Conservation (phyloP, 345 rosid genomes). For the Syzygium oleosum region DNA sequence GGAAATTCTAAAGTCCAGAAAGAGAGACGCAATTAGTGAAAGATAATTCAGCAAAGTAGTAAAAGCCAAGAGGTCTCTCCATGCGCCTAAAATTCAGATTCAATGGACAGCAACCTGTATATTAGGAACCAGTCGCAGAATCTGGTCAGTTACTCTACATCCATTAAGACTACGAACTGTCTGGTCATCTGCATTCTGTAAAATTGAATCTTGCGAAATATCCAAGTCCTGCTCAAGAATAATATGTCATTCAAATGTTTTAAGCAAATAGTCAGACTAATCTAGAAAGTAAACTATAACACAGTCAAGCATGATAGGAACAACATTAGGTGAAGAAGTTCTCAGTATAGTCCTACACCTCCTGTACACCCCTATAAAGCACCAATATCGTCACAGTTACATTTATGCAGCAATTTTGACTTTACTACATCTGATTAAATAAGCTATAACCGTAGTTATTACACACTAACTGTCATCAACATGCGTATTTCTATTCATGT, state of each 20-base stretch:
- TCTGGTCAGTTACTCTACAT: slow-evolving; percentile 98
- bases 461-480: not conserved
- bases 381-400: not conserved
- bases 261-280: not conserved
- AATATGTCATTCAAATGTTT: not conserved
- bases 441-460: not conserved
- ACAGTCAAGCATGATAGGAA: not conserved
- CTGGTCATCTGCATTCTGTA: slow-evolving; percentile 90
- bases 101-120: slow-evolving; percentile 47
- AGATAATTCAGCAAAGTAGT: not conserved
- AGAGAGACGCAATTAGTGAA: slow-evolving; percentile 10
- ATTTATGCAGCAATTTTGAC: not conserved
- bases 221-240: slow-evolving; percentile 63
- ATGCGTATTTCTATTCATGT: not conserved
- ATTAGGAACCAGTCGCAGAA: slow-evolving; percentile 92
- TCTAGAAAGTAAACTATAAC: not conserved
- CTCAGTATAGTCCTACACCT: not conserved
- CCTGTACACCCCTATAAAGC: not conserved
- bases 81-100: not conserved
- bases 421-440: not conserved
- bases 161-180: slow-evolving; percentile 98
- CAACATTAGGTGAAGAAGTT: not conserved
- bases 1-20: slow-evolving; percentile 53
- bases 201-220: slow-evolving; percentile 78
- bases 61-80: not conserved